phyloP scores from a whole-genome alignment of 1,139 yeast species.

The Pichia sp. region DNA sequence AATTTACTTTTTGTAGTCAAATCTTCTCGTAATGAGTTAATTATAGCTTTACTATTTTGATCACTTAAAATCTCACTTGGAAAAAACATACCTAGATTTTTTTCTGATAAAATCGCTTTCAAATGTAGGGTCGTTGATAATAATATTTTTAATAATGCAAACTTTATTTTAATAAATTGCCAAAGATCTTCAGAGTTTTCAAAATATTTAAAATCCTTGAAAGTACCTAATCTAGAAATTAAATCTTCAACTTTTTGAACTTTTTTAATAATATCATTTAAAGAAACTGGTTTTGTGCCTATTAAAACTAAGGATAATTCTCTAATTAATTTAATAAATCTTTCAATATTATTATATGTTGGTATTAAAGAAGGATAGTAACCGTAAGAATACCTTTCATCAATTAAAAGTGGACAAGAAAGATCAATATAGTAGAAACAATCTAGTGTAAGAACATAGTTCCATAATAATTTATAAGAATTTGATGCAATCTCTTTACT shows the following conservation, averaged over 20 bases:
- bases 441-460: constrained; percentile 13
- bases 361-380: constrained; percentile 2
- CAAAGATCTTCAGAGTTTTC: constrained; percentile 9
- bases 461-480: constrained; percentile 13
- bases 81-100: background rate
- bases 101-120: background rate
- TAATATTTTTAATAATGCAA: constrained; percentile 6
- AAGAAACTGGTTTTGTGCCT: background rate
- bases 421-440: constrained; percentile 3
- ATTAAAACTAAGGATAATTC: constrained; percentile 1
- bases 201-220: constrained; percentile 2
- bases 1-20: background rate
- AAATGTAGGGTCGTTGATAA: background rate
- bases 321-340: background rate
- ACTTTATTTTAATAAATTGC: constrained; percentile 4
- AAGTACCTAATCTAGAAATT: background rate
- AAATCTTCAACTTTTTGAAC: background rate
- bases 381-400: constrained; percentile 13
- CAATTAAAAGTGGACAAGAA: constrained; percentile 7
- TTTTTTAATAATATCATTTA: constrained; percentile 3
- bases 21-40: constrained; percentile 1
- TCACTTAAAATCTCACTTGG: background rate
- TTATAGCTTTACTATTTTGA: background rate
- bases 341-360: background rate
- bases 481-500: constrained; percentile 5